These are phyloP conservation scores for Royoungia palumana DNA, from an alignment of 768 basidiomycete species.

Conservation along the genomic window DNA sequence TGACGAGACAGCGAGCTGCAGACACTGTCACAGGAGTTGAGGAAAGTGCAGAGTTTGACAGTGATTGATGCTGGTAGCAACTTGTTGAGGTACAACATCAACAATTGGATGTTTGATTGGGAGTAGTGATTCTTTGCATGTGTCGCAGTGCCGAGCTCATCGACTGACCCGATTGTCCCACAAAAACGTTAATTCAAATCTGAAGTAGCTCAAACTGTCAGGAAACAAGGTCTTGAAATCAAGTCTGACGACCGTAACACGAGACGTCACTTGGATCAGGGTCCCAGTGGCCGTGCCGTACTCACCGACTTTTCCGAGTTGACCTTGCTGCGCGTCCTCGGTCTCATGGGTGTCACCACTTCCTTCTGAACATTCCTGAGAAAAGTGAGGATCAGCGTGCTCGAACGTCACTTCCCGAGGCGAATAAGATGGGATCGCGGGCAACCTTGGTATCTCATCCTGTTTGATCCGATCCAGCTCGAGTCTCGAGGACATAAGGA, in stretches of 20 bases:
- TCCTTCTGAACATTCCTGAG: slow-evolving; percentile 65
- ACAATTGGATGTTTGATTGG: slow-evolving; percentile 99
- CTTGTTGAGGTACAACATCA: slow-evolving; percentile 92
- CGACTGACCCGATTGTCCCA: neutral
- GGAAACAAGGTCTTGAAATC: slow-evolving; percentile 97
- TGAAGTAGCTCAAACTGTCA: slow-evolving; percentile 93
- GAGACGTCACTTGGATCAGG: slow-evolving; percentile 24
- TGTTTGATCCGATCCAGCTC: slow-evolving; percentile 90
- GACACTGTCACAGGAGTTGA: slow-evolving; percentile 87
- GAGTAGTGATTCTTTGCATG: slow-evolving; percentile 68
- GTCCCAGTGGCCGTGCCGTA: slow-evolving; percentile 31
- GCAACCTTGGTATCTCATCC: slow-evolving; percentile 84
- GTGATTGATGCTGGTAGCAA: slow-evolving; percentile 94
- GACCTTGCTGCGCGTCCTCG: slow-evolving; percentile 83
- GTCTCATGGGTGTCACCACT: slow-evolving; percentile 93
- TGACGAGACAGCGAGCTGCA: slow-evolving; percentile 80
- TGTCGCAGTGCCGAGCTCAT: no score
- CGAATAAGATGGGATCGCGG: slow-evolving; percentile 95
- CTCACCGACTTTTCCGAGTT: slow-evolving; percentile 87
- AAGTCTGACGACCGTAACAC: slow-evolving; percentile 57
- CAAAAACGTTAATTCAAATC: slow-evolving; percentile 95
- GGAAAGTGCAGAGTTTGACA: slow-evolving; percentile 72
- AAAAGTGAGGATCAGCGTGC: slow-evolving; percentile 88
- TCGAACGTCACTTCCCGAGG: slow-evolving; percentile 84
- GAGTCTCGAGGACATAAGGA: slow-evolving; percentile 73